phyloP scores from a whole-genome alignment of 352 stramenopile species.

The Phytophthora megakarya region DNA sequence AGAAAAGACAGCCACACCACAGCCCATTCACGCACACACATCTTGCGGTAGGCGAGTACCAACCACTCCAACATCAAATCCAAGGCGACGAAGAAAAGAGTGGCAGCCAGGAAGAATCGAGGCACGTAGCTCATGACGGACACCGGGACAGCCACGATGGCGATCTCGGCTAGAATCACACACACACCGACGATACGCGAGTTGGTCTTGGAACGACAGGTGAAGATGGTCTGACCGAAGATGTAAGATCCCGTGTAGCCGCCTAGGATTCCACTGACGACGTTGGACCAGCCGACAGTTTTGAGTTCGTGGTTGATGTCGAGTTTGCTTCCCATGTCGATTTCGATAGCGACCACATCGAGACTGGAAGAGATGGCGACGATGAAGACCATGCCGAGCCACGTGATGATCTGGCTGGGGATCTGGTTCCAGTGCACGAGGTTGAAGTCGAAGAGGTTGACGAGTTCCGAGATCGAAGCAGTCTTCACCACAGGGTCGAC shows the following conservation, averaged over 20 bases:
- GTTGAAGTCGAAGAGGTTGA: constrained; percentile 89
- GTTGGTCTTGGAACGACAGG: constrained; percentile 89
- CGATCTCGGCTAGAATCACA: constrained; percentile 87
- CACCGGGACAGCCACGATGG: constrained; percentile 87
- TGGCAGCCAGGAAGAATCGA: constrained; percentile 96
- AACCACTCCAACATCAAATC: constrained; percentile 98
- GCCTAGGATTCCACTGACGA: constrained; percentile 93
- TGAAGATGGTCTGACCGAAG: constrained; percentile 98
- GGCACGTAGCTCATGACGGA: constrained; percentile 95
- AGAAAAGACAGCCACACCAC: constrained; percentile 93
- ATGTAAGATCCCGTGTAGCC: constrained; percentile 99
- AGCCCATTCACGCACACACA: constrained; percentile 89
- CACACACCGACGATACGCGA: constrained; percentile 89
- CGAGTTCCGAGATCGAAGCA: constrained; percentile 61
- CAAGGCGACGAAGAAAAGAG: constrained; percentile 96
- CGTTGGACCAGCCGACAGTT: constrained; percentile 95
- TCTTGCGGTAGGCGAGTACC: constrained; percentile 72
- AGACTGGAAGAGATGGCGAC: constrained; percentile 96
- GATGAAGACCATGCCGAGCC: constrained; percentile 96
- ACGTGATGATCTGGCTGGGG: constrained; percentile 88
- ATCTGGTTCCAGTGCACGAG: constrained; percentile 90
- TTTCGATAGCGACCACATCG: constrained; percentile 96
- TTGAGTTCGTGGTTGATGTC: constrained; percentile 94
- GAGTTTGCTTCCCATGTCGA: constrained; percentile 93
- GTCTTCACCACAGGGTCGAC: constrained; percentile 65